Base-by-base conservation (phyloP, 2,329 filamentous ascomycete species). In the Dactylellina drechsleri region DNA sequence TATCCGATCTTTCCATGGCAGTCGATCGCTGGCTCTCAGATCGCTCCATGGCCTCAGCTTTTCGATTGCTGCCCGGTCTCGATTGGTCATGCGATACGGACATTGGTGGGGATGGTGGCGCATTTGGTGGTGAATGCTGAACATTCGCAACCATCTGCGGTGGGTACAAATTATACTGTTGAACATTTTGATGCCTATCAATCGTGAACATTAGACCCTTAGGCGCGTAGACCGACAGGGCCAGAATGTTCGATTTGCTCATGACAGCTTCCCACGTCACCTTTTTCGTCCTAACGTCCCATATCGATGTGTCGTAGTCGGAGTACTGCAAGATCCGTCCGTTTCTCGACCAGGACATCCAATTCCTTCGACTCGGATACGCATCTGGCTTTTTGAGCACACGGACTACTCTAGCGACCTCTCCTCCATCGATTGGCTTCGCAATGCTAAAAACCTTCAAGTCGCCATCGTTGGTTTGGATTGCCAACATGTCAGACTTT, bases 331-430 rank as follows among this genome's bases (percentile, higher is more conserved):
- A 89, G 77, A 99, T 93, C 78, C 93, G 91, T 45, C 95, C 95
- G 83, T 97, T 98, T 83, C 97, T 98, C 0, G 95, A 98, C 95
- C 95, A 99, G 18, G 89, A 91, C 85, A 97, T 93, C 95, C 95
- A 99, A 81, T 96, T 97, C 43, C 92, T 90, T 0, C 92, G 92
- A 1, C 88, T 83, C 40, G 88, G 84, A 78, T 87, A 89, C 77
- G 89, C 89, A 76, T 97, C 93, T 6, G 89, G 89, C 79, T 91
- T 87, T 81, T 92, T 94, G 57, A 99, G 84, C 28, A 96, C 90
- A 76, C 95, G 87, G 73, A 98, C 96, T 6, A 97, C 91, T 80
- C 93, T 94, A 41, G 93, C 93, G 16, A 90, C 86, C 78, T 97
- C 91, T 56, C 86, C 88, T 79, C 87, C 82, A 81, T 89, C 86